Percentiles rank a stretch among this genome's conserved stretches.
phyloP scores from a whole-genome alignment of 352 stramenopile species.

The Phytophthora fragariae region DNA sequence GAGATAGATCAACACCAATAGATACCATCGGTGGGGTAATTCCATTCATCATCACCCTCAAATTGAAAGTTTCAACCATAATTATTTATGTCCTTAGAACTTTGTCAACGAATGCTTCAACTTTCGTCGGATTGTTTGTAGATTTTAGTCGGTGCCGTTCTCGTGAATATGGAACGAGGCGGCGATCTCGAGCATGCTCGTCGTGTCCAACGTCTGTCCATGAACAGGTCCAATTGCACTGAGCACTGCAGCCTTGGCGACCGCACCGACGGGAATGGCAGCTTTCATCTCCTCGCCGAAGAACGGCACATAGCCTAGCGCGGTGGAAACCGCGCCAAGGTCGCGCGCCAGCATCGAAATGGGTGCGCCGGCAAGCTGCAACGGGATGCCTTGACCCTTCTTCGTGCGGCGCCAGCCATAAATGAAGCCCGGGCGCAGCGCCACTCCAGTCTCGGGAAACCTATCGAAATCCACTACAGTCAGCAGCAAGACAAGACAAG shows the following conservation, averaged over 20 bases:
- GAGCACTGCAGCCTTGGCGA: conserved; percentile 86
- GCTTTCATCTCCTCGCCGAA: conserved; percentile 74
- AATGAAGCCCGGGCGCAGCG: conserved; percentile 90
- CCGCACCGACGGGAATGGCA: conserved; percentile 67
- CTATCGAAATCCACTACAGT: conserved; percentile 12
- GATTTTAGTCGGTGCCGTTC: neutral
- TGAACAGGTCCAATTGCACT: conserved; percentile 78
- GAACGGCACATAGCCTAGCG: conserved; percentile 68
- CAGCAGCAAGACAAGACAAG: neutral
- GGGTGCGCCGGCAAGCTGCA: conserved; percentile 80
- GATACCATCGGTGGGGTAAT: neutral
- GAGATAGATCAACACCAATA: conserved; percentile 17
- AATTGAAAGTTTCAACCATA: conserved; percentile 5
- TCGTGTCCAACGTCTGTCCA: conserved; percentile 67
- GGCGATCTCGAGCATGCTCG: conserved; percentile 73
- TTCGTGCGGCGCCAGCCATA: conserved; percentile 83
- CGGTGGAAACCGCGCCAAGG: conserved; percentile 62
- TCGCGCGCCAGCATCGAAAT: conserved; percentile 70
- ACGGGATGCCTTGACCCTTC: conserved; percentile 66
- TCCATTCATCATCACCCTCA: neutral
- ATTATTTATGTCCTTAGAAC: conserved; percentile 16
- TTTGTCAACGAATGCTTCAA: neutral
- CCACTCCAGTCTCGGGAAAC: conserved; percentile 84
- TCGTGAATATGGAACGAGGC: conserved; percentile 83
- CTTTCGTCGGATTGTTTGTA: neutral